Evolutionary conservation across 129 eudicot genomes (phyloP), one percentile per base, ranked within the genome.

Genomic region (Flaveria ramosissima): DNA sequence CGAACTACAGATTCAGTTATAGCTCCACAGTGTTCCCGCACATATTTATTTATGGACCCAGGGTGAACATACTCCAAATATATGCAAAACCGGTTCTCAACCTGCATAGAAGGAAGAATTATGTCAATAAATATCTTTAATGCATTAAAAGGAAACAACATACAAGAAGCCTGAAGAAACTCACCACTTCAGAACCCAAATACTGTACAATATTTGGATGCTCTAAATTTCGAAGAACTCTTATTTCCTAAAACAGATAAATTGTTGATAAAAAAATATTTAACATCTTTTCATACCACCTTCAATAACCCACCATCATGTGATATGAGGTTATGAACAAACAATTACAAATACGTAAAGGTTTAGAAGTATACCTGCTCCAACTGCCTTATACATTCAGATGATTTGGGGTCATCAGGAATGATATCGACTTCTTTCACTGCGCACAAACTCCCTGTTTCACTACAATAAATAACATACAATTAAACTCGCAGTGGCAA

Each of bases 41-140:
- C 80, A 76, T 78, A 94, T 72, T 86, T 91, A 80, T 77, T 89
- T 6, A 94, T 74, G 45, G 96, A 85, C 9, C 98, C 98, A 0
- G 98, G 98, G 77, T 94, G 89, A 61, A 94, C 88, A 80, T 87
- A 88, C 84, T 94, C 98, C 91, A 94, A 71, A 85, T 94, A 94
- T 84, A 94, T 94, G 87, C 89, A 89, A 84, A 94, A 89, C 27
- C 83, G 89, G 76, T 91, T 90, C 75, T 82, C 98, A 65, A 89
- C 79, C 98, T 94, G 83, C 77, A 76, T 30, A 26, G 70, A 51
- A 72, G 9, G 60, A 30, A 48, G 43, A 77, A 20, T 30, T 76
- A 48, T 68, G 24, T 7, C 11, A 16, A 7, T 15, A 26, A 8
- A 32, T 20, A 48, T 45, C 24, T 65, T 47, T 19, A 63, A 59